Percentiles rank a stretch among this genome's conserved stretches.
These are phyloP conservation scores for Exutisphaerella laricina DNA, from an alignment of 2,329 filamentous ascomycete species.

Conservation along the genomic window DNA sequence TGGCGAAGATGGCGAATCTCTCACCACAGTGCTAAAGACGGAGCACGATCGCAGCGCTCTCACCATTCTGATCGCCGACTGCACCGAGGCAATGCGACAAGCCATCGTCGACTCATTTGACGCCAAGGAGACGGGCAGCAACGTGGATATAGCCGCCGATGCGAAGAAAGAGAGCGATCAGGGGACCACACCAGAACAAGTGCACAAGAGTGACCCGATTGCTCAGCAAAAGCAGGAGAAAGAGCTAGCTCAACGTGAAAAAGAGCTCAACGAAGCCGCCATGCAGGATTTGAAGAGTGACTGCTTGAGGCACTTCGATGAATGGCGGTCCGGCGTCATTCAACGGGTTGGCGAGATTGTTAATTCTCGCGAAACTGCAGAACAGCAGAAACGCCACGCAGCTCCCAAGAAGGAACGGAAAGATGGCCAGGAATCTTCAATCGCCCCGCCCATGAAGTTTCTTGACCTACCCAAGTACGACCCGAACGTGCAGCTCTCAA, in stretches of 20 bases:
- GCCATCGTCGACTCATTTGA: slow-evolving; percentile 41
- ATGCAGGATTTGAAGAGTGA: slow-evolving; percentile 62
- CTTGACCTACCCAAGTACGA: slow-evolving; percentile 26
- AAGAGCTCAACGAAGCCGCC: slow-evolving; percentile 47
- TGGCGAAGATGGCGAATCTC: slow-evolving; percentile 33
- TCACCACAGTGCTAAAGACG: slow-evolving; percentile 43
- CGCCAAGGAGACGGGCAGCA: slow-evolving; percentile 32
- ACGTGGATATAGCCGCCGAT: slow-evolving; percentile 24
- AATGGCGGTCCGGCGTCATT: slow-evolving; percentile 70
- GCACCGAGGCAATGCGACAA: slow-evolving; percentile 43
- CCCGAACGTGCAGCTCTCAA: slow-evolving; percentile 27
- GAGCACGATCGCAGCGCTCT: slow-evolving; percentile 40
- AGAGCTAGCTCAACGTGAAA: slow-evolving; percentile 37
- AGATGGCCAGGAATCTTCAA: slow-evolving; percentile 5
- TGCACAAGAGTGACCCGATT: slow-evolving; percentile 3
- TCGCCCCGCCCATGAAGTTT: slow-evolving; percentile 20
- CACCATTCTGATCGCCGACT: slow-evolving; percentile 43
- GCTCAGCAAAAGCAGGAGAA: slow-evolving; percentile 25
- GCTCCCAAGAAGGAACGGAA: slow-evolving; percentile 10
- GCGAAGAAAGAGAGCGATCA: slow-evolving; percentile 17
- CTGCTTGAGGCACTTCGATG: slow-evolving; percentile 65
- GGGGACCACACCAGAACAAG: slow-evolving; percentile 1
- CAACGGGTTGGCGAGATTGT: slow-evolving; percentile 65
- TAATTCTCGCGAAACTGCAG: slow-evolving; percentile 33
- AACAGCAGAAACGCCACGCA: slow-evolving; percentile 28